A percentile compares a stretch with the other conserved stretches of the same genome.
These are phyloP conservation scores for Hypoxylon sp. DNA, from an alignment of 2,329 filamentous ascomycete genomes.

Conservation along the genomic window DNA sequence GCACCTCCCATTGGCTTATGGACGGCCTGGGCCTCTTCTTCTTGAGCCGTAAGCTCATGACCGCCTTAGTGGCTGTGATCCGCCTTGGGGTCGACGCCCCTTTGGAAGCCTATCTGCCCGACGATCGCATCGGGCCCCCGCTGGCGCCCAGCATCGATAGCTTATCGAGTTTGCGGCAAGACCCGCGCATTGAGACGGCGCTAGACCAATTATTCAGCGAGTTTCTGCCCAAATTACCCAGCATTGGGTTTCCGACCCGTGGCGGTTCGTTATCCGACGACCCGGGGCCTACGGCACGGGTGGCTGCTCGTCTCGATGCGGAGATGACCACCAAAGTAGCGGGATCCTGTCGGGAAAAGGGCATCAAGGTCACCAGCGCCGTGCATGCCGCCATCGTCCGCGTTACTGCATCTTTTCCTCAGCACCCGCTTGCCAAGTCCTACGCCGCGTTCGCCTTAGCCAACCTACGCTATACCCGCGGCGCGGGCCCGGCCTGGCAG, in stretches of 20 bases:
- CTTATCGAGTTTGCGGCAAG: no score
- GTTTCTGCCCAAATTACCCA: conserved; percentile 28
- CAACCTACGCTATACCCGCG: conserved; percentile 28
- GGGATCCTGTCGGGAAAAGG: conserved; percentile 14
- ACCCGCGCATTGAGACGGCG: conserved; percentile 11
- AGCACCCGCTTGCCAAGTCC: conserved; percentile 29
- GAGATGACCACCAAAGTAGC: conserved; percentile 15
- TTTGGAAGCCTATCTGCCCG: background rate
- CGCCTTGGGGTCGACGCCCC: background rate
- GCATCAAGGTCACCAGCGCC: conserved; percentile 32
- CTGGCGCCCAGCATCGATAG: no score
- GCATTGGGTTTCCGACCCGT: conserved; percentile 37
- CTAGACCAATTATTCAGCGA: conserved; percentile 29
- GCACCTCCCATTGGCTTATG: conserved; percentile 34
- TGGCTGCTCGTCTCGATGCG: background rate
- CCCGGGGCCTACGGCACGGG: conserved; percentile 12
- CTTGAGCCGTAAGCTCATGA: conserved; percentile 27
- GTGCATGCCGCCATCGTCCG: conserved; percentile 37
- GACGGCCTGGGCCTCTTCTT: conserved; percentile 33
- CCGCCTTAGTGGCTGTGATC: conserved; percentile 18
- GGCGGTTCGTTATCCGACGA: conserved; percentile 3
- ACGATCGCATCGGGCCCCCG: no score
- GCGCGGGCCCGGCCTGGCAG: background rate
- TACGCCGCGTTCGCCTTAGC: conserved; percentile 35
- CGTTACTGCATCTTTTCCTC: conserved; percentile 29